Evolutionary conservation across 1,139 yeast species (phyloP), one percentile per base, ranked within the genome.

Genomic region (Dujonia santamariae): DNA sequence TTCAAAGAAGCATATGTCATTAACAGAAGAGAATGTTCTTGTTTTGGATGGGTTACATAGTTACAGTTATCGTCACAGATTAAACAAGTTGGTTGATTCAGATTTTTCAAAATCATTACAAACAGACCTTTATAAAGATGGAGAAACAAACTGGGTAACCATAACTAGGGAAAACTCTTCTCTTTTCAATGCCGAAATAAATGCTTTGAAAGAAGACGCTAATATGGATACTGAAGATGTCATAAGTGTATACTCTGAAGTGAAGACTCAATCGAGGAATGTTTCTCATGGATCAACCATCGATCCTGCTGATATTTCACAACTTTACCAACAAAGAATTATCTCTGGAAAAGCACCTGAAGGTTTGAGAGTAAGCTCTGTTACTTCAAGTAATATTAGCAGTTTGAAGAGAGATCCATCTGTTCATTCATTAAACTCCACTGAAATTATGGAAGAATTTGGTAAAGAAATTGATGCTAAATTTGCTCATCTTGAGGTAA

Each of bases 141-240:
- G 62, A 1, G 62, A 57, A 35, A 52, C 63, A 5, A 67, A 67
- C 40, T 67, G 74, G 74, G 50, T 56, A 4, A 29, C 50, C 4
- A 42, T 59, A 11, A 43, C 54, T 9, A 41, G 59, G 22, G 63
- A 59, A 20, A 53, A 54, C 31, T 41, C 42, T 7, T 49, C 55
- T 7, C 43, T 54, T 4, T 48, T 57, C 21, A 48, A 49, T 20
- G 45, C 41, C 3, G 58, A 57, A 28, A 38, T 55, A 11, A 43
- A 39, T 18, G 53, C 53, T 22, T 41, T 54, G 30, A 48, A 43
- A 37, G 52, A 45, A 18, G 53, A 42, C 25, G 43, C 43, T 5
- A 28, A 41, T 34, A 45, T 42, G 46, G 45, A 46, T 34, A 30
- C 50, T 1, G 32, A 36, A 17, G 51, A 46, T 15, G 49, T 46